Base-by-base conservation (phyloP, 2,329 filamentous ascomycete genomes). In the Davidsoniella eucalypti region DNA sequence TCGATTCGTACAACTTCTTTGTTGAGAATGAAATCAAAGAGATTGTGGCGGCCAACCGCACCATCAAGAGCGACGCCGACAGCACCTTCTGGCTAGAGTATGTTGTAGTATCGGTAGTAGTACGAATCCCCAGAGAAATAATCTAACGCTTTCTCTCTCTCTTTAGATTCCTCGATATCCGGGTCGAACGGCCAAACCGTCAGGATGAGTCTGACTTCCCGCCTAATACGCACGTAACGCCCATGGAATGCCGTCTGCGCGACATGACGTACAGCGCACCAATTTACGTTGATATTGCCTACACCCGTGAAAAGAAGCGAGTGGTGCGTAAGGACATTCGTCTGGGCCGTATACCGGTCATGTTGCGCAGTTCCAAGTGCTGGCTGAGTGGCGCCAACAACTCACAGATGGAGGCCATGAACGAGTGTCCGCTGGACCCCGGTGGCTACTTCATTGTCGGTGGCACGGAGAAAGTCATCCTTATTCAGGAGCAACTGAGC, bases 1-100 rank as follows among this genome's bases (percentile, higher is more conserved):
- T 94, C 61, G 93, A 98, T 69, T 96, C 92, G 21, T 98, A 93
- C 73, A 95, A 98, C 67, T 94, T 92, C 67, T 96, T 98, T 59
- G 84, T 95, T 57, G 87, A 98, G 58, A 84, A 93, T 51, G 88
- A 96, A 62, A 80, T 98, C 64, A 94, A 94, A 67, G 88, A 95
- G 59, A 98, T 98, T 58, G 83, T 98, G 57, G 81, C 86, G 62
- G 85, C 90, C 47, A 96, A 95, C 63, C 80, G 83, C 45, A 82
- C 80, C 39, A 84, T 98, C 55, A 79, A 84, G 57, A 94, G 88
- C 65, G 90, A 96, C 69, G 84, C 92, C 43, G 87, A 96, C 61
- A 84, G 84, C 56, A 84, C 83, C 56, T 96, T 96, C 63, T 94
- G 84, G 71, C 80, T 96, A 58, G 86, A 92, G 71, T 69, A 62